These are phyloP conservation scores for Arxiozyma bovina DNA, from an alignment of 1,139 yeast genomes.

Conservation along the genomic window DNA sequence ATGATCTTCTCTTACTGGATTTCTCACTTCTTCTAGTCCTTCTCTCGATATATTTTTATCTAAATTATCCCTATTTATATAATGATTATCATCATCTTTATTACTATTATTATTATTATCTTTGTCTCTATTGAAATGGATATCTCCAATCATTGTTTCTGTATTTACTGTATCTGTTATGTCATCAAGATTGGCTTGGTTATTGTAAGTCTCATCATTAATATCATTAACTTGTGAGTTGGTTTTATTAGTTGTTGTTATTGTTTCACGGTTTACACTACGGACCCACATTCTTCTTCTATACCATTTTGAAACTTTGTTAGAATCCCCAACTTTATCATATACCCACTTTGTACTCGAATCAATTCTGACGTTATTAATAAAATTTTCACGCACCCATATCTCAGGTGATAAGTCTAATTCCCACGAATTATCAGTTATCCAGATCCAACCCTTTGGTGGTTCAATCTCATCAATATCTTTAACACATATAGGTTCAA, in stretches of 20 bases:
- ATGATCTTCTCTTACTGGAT: conserved; percentile 14
- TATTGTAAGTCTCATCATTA: conserved; percentile 2
- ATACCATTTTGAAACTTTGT: conserved; percentile 29
- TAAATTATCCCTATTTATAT: not conserved
- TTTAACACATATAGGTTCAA: conserved; percentile 23
- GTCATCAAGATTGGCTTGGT: conserved; percentile 4
- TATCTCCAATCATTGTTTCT: not conserved
- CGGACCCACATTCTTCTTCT: conserved; percentile 47
- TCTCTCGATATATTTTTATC: not conserved
- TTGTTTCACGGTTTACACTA: not conserved
- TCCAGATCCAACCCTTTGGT: conserved; percentile 52
- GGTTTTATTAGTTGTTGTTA: not conserved
- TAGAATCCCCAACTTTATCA: conserved; percentile 35
- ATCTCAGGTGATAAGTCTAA: conserved; percentile 48
- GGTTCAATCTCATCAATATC: conserved; percentile 39
- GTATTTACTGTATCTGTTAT: not conserved
- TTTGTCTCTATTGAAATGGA: not conserved
- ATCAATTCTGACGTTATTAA: conserved; percentile 51
- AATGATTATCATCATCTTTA: conserved; percentile 6
- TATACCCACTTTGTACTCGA: conserved; percentile 74
- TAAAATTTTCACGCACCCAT: conserved; percentile 52
- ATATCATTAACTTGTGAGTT: not conserved
- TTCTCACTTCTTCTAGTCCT: conserved; percentile 12
- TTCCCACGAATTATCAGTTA: conserved; percentile 41
- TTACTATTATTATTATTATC: not conserved